phyloP scores from a whole-genome alignment of 75 land plant species.

The Isoetes taiwanensis region DNA sequence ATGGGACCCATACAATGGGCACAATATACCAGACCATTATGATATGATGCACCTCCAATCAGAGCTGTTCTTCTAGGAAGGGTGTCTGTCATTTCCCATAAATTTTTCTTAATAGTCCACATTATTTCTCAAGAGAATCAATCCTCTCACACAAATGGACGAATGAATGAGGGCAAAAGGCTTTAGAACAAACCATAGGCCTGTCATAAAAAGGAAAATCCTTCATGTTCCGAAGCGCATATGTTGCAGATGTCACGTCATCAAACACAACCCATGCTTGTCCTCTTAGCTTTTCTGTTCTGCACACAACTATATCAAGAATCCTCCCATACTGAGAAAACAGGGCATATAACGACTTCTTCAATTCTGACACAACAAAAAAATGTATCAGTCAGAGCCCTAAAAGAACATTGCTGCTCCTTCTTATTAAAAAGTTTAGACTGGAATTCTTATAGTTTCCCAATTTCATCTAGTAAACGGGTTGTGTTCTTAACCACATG shows the following conservation, averaged over 20 bases:
- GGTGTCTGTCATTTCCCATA: constrained; percentile 25
- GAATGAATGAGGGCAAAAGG: background rate
- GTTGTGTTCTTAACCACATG: background rate
- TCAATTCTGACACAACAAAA: too few relatives aligned
- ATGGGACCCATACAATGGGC: background rate
- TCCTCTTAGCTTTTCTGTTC: background rate
- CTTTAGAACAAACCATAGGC: too few relatives aligned
- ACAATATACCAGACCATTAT: constrained; percentile 27
- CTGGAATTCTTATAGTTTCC: too few relatives aligned
- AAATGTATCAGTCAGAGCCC: too few relatives aligned
- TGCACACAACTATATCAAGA: constrained; percentile 7
- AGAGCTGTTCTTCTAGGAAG: constrained; percentile 23
- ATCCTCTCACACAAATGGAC: background rate
- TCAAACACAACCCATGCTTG: constrained; percentile 5
- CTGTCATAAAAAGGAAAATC: background rate
- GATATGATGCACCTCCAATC: constrained; percentile 19
- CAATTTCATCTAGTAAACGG: background rate
- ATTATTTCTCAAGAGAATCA: background rate
- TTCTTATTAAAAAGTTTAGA: too few relatives aligned
- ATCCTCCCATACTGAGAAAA: background rate
- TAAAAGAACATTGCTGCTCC: too few relatives aligned
- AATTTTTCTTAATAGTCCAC: constrained; percentile 8
- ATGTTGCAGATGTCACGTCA: background rate
- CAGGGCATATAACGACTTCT: background rate
- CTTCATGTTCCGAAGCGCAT: background rate